phyloP scores from a whole-genome alignment of 257 asterid genomes.

The Lycium barbarum region DNA sequence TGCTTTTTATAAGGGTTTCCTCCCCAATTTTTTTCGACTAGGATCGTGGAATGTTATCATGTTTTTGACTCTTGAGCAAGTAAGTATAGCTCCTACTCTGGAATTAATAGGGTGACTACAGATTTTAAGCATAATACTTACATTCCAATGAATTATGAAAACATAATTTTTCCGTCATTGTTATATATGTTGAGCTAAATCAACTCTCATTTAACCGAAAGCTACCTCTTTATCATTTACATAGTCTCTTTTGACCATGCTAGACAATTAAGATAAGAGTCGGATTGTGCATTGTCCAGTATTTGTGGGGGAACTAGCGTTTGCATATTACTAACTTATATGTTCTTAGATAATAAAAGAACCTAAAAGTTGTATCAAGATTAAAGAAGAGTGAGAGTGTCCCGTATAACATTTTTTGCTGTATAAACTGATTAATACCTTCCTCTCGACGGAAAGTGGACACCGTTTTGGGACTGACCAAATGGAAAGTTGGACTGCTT shows the following conservation, averaged over 20 bases:
- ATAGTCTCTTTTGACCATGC: background rate
- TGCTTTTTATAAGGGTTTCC: conserved; percentile 90
- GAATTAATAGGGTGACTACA: background rate
- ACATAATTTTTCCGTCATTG: background rate
- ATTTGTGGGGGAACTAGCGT: background rate
- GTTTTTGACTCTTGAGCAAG: conserved; percentile 83
- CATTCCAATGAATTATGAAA: background rate
- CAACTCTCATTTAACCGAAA: background rate
- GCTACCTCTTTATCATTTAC: background rate
- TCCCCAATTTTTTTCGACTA: conserved; percentile 78
- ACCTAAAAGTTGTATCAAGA: background rate
- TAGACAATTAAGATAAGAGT: background rate
- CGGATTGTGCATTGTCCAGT: background rate
- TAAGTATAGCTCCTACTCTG: conserved; percentile 46
- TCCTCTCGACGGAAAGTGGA: background rate
- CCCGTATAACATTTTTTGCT: background rate
- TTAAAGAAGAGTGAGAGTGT: background rate
- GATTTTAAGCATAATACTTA: conserved; percentile 10
- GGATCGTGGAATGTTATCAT: conserved; percentile 90
- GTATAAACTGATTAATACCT: background rate
- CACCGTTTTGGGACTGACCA: background rate
- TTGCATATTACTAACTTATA: background rate
- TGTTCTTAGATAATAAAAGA: background rate
- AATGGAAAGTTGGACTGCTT: background rate
- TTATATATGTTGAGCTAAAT: background rate